phyloP scores from a whole-genome alignment of 192 early-diverging fungal genomes.

The Geranomyces variabilis region DNA sequence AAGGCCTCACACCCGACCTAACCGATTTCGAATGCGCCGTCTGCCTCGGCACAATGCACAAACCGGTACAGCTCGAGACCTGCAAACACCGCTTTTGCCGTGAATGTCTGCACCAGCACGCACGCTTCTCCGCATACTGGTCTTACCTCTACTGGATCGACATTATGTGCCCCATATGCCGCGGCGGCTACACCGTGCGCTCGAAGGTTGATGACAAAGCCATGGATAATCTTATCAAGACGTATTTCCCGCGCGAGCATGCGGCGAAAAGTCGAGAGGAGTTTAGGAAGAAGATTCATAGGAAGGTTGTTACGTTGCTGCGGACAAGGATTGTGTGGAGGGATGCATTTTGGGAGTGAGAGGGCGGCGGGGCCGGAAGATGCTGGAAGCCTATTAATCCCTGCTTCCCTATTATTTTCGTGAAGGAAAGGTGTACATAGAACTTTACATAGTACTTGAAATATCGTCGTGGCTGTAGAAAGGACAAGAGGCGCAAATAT shows the following conservation, averaged over 20 bases:
- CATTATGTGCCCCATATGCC: slow-evolving; percentile 23
- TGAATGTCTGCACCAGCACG: slow-evolving; percentile 30
- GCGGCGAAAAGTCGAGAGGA: slow-evolving; percentile 4
- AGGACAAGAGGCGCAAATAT: too few species aligned
- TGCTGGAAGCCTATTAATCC: neutral
- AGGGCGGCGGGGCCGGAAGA: neutral
- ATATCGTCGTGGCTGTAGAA: too few species aligned
- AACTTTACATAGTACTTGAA: too few species aligned
- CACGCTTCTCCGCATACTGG: slow-evolving; percentile 26
- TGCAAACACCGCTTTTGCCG: slow-evolving; percentile 29
- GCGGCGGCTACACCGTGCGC: slow-evolving; percentile 22
- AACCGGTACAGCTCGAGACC: slow-evolving; percentile 18
- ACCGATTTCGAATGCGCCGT: slow-evolving; percentile 16
- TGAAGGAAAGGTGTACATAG: too few species aligned
- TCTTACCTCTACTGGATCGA: slow-evolving; percentile 33
- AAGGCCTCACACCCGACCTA: slow-evolving; percentile 5
- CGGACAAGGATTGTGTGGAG: slow-evolving; percentile 12
- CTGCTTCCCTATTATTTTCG: neutral
- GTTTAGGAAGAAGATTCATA: neutral
- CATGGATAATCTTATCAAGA: slow-evolving; percentile 23
- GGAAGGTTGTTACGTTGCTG: slow-evolving; percentile 20
- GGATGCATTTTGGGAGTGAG: slow-evolving; percentile 16
- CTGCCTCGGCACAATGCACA: slow-evolving; percentile 21
- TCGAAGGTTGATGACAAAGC: slow-evolving; percentile 3
- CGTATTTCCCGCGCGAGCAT: slow-evolving; percentile 25